A percentile compares a stretch with the other conserved stretches of the same genome.
Evolutionary conservation across 169 alveolate genomes (phyloP).

Genomic region (Plasmodium relictum): DNA sequence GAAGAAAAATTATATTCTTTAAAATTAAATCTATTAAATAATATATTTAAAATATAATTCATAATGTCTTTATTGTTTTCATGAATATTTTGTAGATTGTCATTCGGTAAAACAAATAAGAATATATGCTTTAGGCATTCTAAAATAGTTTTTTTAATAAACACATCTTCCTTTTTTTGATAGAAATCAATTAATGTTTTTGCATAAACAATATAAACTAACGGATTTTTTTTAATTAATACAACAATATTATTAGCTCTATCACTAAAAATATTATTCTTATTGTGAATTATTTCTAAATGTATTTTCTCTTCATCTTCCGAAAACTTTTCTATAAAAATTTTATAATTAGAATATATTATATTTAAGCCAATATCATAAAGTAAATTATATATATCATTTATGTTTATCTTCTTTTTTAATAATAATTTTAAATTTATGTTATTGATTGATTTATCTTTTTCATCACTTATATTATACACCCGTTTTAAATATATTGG

Average conservation of each 20-base stretch:
- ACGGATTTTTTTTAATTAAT: slow-evolving; percentile 62
- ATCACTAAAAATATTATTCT: slow-evolving; percentile 62
- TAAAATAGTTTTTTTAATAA: slow-evolving; percentile 36
- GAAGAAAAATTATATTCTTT: slow-evolving; percentile 71
- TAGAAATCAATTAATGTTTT: slow-evolving; percentile 53
- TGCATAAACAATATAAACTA: slow-evolving; percentile 52
- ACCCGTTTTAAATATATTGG: slow-evolving; percentile 37
- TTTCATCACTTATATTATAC: slow-evolving; percentile 26
- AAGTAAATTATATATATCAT: slow-evolving; percentile 19
- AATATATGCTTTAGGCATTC: slow-evolving; percentile 76
- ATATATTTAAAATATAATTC: slow-evolving; percentile 38
- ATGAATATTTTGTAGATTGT: slow-evolving; percentile 19
- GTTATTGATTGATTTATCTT: neutral
- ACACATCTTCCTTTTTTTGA: slow-evolving; percentile 34
- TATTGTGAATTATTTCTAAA: slow-evolving; percentile 54
- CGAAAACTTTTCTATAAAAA: slow-evolving; percentile 42
- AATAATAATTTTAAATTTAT: slow-evolving; percentile 24
- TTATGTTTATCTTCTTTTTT: slow-evolving; percentile 36
- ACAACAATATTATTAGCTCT: slow-evolving; percentile 73
- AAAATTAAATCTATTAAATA: slow-evolving; percentile 72
- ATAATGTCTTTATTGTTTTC: slow-evolving; percentile 23
- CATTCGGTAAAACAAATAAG: slow-evolving; percentile 39
- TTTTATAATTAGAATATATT: slow-evolving; percentile 14
- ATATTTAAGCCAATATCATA: slow-evolving; percentile 51
- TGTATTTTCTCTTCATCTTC: slow-evolving; percentile 70